Percentiles rank a stretch among this genome's conserved stretches.
Conservation (phyloP, 768 basidiomycete genomes). For the Crucibulum laeve region DNA sequence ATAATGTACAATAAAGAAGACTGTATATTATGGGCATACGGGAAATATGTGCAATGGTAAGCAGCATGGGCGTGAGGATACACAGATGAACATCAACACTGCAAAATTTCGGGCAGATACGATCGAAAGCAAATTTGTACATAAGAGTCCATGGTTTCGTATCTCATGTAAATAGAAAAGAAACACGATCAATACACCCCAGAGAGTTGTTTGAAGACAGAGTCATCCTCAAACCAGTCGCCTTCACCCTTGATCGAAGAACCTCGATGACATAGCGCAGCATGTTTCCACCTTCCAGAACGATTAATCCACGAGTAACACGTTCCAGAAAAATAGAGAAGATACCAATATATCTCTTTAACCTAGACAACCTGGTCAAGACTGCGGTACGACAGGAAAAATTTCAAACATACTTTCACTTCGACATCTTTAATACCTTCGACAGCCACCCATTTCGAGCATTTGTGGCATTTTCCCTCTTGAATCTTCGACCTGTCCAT, state of each 20-base stretch:
- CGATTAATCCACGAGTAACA: not conserved
- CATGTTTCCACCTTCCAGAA: conserved; percentile 5
- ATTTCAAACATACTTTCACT: conserved; percentile 50
- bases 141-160: not conserved
- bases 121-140: not conserved
- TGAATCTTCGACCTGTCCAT: conserved; percentile 54
- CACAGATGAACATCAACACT: too few species aligned
- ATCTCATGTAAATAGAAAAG: not conserved
- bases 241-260: not conserved
- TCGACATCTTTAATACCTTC: conserved; percentile 74
- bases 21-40: too few species aligned
- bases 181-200: too few species aligned
- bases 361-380: conserved; percentile 4
- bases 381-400: not conserved
- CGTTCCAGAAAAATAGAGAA: not conserved
- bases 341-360: conserved; percentile 10
- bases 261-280: not conserved
- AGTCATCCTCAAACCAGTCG: conserved; percentile 1
- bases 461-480: conserved; percentile 79
- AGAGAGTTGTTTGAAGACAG: not conserved
- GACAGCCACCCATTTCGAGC: conserved; percentile 64
- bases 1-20: too few species aligned
- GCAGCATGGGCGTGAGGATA: too few species aligned
- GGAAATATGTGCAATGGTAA: too few species aligned
- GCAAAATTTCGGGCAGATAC: too few species aligned